These are phyloP conservation scores for Penicillium dipodomyicola DNA, from an alignment of 495 filamentous ascomycete genomes.

Conservation along the genomic window DNA sequence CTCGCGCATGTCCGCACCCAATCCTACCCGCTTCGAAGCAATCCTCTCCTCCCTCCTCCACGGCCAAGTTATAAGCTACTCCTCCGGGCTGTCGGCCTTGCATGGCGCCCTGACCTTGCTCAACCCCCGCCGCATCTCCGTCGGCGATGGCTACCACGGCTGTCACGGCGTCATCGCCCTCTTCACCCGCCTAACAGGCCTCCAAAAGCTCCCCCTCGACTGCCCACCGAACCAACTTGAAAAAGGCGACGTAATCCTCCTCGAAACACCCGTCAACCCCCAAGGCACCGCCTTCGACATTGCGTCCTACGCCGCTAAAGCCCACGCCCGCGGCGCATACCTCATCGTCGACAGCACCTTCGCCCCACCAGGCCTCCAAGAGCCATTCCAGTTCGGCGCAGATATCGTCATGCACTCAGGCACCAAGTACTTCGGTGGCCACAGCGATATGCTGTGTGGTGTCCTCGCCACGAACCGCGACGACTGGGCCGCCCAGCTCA, in stretches of 20 bases:
- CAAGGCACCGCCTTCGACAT: conserved; percentile 77
- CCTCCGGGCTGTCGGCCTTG: conserved; percentile 82
- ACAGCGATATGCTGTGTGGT: conserved; percentile 86
- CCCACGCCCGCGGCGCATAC: conserved; percentile 66
- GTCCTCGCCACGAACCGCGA: conserved; percentile 63
- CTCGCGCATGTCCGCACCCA: conserved; percentile 72
- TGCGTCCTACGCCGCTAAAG: conserved; percentile 61
- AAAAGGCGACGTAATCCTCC: conserved; percentile 78
- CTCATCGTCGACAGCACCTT: conserved; percentile 92
- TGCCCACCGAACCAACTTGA: conserved; percentile 54
- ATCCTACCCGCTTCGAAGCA: conserved; percentile 76
- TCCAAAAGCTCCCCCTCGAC: conserved; percentile 63
- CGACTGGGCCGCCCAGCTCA: conserved; percentile 57
- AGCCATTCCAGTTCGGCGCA: conserved; percentile 76
- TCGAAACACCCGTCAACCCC: conserved; percentile 92
- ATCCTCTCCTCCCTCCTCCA: conserved; percentile 70
- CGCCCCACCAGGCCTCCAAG: conserved; percentile 83
- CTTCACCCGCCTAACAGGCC: conserved; percentile 65
- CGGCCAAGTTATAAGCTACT: conserved; percentile 70
- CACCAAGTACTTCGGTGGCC: conserved; percentile 94
- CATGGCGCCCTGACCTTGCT: conserved; percentile 75
- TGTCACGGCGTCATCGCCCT: conserved; percentile 79
- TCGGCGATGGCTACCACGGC: conserved; percentile 87
- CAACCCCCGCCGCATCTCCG: conserved; percentile 74
- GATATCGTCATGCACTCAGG: conserved; percentile 88